Conservation (phyloP, 257 asterid genomes). For the Solanum pennellii region DNA sequence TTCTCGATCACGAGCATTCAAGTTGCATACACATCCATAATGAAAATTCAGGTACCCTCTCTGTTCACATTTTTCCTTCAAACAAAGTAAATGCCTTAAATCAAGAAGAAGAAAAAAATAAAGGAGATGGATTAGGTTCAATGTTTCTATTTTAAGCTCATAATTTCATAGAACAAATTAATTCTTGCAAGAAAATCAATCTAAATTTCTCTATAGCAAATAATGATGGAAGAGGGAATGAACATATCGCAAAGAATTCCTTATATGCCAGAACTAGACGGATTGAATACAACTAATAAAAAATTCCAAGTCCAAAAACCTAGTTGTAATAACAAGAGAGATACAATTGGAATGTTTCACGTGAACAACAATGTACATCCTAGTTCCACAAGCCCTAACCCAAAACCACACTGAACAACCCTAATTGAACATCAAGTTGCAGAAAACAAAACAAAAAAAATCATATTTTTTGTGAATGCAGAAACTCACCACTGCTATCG, state of each 20-base stretch:
- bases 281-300: background rate
- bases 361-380: background rate
- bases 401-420: background rate
- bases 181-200: background rate
- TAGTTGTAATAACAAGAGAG: background rate
- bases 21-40: background rate
- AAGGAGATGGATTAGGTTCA: background rate
- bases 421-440: background rate
- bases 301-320: background rate
- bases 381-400: background rate
- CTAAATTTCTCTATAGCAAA: background rate
- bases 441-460: background rate
- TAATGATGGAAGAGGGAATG: background rate
- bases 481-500: slow-evolving; percentile 64
- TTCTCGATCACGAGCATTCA: background rate
- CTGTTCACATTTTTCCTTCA: background rate
- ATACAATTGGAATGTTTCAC: background rate
- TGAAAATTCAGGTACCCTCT: background rate
- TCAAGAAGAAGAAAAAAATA: background rate
- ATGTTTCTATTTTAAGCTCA: background rate
- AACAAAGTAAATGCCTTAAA: background rate
- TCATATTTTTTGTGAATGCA: background rate
- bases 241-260: background rate
- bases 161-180: background rate
- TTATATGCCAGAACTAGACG: background rate